Percentiles rank a stretch among this genome's conserved stretches.
Evolutionary conservation across 768 basidiomycete species (phyloP).

Genomic region (Austroboletus eburneus): DNA sequence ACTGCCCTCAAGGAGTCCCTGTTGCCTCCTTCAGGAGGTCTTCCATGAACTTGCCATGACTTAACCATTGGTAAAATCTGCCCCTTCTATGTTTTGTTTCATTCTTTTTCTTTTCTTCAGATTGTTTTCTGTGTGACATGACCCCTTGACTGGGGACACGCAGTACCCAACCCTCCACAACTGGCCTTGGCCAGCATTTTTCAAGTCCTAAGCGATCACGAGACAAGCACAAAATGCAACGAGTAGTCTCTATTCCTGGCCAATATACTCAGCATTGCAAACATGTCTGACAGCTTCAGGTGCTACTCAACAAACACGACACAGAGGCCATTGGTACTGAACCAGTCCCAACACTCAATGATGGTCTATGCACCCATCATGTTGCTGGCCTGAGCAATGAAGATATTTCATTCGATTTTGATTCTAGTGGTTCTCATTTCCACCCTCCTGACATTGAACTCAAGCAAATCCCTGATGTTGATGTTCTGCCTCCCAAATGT

Average conservation of each 20-base stretch:
- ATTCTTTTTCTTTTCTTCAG: too few relatives aligned
- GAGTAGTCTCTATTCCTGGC: neutral
- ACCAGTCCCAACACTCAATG: neutral
- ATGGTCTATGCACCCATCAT: too few relatives aligned
- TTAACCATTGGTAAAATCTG: too few relatives aligned
- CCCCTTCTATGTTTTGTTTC: too few relatives aligned
- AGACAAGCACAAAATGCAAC: constrained; percentile 1
- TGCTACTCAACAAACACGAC: too few relatives aligned
- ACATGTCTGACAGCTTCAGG: neutral
- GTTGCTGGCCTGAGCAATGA: too few relatives aligned
- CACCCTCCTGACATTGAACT: neutral
- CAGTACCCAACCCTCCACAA: too few relatives aligned
- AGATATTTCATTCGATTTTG: neutral
- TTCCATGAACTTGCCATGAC: too few relatives aligned
- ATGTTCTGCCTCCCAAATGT: neutral
- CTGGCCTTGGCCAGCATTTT: constrained; percentile 1
- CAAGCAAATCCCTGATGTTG: neutral
- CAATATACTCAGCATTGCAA: neutral
- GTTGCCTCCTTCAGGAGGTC: too few relatives aligned
- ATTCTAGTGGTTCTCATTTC: neutral
- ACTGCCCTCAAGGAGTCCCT: too few relatives aligned
- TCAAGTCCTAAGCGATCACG: neutral
- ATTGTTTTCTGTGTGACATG: too few relatives aligned
- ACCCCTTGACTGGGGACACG: too few relatives aligned
- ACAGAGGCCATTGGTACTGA: neutral